These are phyloP conservation scores for Phycomyces nitens DNA, from an alignment of 192 early-diverging fungal species.

Conservation along the genomic window DNA sequence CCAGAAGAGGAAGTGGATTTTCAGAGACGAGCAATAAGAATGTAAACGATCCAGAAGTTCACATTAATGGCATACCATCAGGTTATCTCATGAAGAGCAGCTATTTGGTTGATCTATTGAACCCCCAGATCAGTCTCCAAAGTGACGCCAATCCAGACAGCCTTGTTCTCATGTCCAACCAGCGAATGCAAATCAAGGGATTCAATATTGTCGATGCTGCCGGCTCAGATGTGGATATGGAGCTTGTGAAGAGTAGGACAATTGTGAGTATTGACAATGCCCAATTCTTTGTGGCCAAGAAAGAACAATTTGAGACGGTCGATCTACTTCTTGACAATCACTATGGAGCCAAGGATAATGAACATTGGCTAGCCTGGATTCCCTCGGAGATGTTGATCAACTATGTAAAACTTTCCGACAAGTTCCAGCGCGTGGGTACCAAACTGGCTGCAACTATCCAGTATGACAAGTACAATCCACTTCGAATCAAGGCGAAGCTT, in stretches of 20 bases:
- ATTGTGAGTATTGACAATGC: constrained; percentile 61
- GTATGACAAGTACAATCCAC: constrained; percentile 65
- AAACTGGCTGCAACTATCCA: constrained; percentile 51
- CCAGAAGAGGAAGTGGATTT: constrained; percentile 6
- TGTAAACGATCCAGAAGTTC: constrained; percentile 38
- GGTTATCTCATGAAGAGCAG: constrained; percentile 53
- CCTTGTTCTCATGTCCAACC: constrained; percentile 54
- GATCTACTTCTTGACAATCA: constrained; percentile 41
- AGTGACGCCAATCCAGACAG: constrained; percentile 45
- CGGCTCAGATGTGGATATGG: constrained; percentile 31
- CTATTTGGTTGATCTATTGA: constrained; percentile 60
- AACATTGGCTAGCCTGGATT: constrained; percentile 67
- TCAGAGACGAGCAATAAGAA: constrained; percentile 17
- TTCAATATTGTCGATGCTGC: constrained; percentile 56
- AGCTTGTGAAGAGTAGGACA: constrained; percentile 59
- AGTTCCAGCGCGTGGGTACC: constrained; percentile 60
- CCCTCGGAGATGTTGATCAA: constrained; percentile 65
- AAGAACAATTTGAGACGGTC: constrained; percentile 42
- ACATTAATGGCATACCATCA: constrained; percentile 50
- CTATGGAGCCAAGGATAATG: constrained; percentile 39
- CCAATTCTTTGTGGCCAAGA: constrained; percentile 58
- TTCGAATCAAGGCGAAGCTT: constrained; percentile 53
- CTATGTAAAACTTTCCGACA: constrained; percentile 36
- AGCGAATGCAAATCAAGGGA: constrained; percentile 55
- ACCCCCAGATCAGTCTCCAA: constrained; percentile 73